Evolutionary conservation across 192 early-diverging fungal genomes (phyloP), one percentile per base, ranked within the genome.

Genomic region (Backusella mclennaniae): DNA sequence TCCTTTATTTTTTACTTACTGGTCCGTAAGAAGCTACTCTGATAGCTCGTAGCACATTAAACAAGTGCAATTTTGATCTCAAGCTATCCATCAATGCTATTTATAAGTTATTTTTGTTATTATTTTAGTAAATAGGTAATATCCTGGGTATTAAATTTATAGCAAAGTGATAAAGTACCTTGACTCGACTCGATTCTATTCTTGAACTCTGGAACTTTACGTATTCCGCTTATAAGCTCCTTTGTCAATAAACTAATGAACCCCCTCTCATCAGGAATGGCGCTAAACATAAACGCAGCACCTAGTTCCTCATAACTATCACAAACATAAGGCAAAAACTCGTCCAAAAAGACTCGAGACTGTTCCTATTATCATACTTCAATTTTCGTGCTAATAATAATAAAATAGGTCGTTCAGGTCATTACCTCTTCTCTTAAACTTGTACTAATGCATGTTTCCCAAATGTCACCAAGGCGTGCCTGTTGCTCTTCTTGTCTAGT

Each of bases 21-120:
- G 85, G 85, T 35, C 85, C 88, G 53, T 83, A 80, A 35, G 84
- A 82, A 6, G 87, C 41, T 31, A 89, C 82, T 33, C 85, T 75
- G 38, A 89, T 78, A 0, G 84, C 77, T 46, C 80, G 82, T 23
- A 86, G 52, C 21, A 83, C 76, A 75, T 83, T 79, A 68, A 77
- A 85, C 23, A 85, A 36, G 31, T 79, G 80, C 19, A 33, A 42
- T 67, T 81, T 84, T 31, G 79, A 81, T 29, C 80, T 70, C 9
- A 85, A 39, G 35, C 38, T 75, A 49, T 76, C 69, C 68, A 85
- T 73, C 52, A 85, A 66, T 46, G 67, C 82, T 84, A 70, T 35
- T 29, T 36, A 46, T 63, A 52, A 66, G 38, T 59, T 17, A n/a
- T 42, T 49, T 19, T 49, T 49, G 15, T 49, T 15, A 49, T 49